Conservation (phyloP, 2,329 filamentous ascomycete genomes). For the Clarireedia hainanense region DNA sequence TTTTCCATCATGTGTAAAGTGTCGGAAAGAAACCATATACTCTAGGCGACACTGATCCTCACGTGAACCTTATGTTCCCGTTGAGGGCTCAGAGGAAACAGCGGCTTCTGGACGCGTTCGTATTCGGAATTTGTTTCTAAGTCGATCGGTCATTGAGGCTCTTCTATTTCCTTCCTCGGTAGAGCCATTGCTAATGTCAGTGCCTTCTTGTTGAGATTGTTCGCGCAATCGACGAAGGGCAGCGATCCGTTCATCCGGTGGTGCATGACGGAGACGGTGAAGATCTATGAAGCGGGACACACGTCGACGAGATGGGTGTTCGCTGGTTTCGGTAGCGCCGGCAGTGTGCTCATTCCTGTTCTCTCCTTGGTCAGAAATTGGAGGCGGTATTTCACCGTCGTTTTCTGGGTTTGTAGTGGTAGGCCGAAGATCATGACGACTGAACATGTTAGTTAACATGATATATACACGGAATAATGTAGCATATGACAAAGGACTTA, state of each 20-base stretch:
- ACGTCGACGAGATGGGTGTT: slow-evolving; percentile 35
- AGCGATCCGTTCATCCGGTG: slow-evolving; percentile 54
- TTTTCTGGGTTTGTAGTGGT: slow-evolving; percentile 15
- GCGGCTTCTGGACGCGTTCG: slow-evolving; percentile 19
- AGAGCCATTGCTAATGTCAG: slow-evolving; percentile 8
- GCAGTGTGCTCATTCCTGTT: slow-evolving; percentile 30
- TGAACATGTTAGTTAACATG: slow-evolving; percentile 16
- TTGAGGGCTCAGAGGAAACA: background rate
- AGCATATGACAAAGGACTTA: slow-evolving; percentile 33
- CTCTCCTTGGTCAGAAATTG: slow-evolving; percentile 16
- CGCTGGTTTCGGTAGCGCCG: slow-evolving; percentile 27
- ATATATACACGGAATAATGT: background rate
- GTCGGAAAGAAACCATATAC: background rate
- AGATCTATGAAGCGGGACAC: slow-evolving; percentile 48
- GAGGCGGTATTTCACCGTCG: slow-evolving; percentile 25
- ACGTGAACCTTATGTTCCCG: background rate
- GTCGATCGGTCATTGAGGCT: slow-evolving; percentile 22
- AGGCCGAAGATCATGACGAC: slow-evolving; percentile 32
- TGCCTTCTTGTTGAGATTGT: slow-evolving; percentile 25
- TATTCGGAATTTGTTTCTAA: slow-evolving; percentile 26
- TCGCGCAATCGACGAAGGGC: slow-evolving; percentile 44
- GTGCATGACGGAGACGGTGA: slow-evolving; percentile 48
- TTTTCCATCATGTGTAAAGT: no score
- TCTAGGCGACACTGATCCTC: background rate
- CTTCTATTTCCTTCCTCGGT: slow-evolving; percentile 21